These are phyloP conservation scores for Cystobasidium slooffiae DNA, from an alignment of 1,284 basidiomycete species.

Conservation along the genomic window DNA sequence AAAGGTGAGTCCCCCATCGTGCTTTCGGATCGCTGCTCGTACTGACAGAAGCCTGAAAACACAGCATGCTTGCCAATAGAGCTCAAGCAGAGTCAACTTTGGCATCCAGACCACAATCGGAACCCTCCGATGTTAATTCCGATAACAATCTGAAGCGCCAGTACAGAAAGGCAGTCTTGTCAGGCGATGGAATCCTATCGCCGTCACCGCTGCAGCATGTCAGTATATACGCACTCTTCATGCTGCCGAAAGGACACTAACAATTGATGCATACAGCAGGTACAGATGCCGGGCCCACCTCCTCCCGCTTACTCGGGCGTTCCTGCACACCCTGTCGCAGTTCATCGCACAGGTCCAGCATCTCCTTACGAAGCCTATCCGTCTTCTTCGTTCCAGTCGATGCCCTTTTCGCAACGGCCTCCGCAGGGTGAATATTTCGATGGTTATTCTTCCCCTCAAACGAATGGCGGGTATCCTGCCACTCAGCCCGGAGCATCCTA, in stretches of 20 bases:
- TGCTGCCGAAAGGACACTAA: background rate
- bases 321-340: constrained; percentile 48
- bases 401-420: constrained; percentile 8
- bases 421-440: constrained; percentile 33
- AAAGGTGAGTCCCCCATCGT: constrained; percentile 14
- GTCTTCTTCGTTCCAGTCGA: constrained; percentile 24
- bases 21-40: background rate
- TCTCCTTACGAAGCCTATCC: constrained; percentile 48
- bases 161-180: constrained; percentile 39
- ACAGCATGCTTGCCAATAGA: constrained; percentile 39
- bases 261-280: background rate
- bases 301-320: constrained; percentile 31
- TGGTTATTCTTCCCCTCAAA: constrained; percentile 12
- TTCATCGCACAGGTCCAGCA: constrained; percentile 46
- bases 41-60: background rate
- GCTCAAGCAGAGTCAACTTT: constrained; percentile 22
- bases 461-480: constrained; percentile 13
- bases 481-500: constrained; percentile 21
- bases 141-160: constrained; percentile 25
- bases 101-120: constrained; percentile 8
- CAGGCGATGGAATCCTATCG: constrained; percentile 25
- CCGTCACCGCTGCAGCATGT: constrained; percentile 2
- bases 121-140: background rate
- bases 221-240: background rate
- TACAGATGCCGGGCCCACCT: constrained; percentile 26